Conservation (phyloP, 2,329 filamentous ascomycete genomes). For the Colletotrichum graminicola region DNA sequence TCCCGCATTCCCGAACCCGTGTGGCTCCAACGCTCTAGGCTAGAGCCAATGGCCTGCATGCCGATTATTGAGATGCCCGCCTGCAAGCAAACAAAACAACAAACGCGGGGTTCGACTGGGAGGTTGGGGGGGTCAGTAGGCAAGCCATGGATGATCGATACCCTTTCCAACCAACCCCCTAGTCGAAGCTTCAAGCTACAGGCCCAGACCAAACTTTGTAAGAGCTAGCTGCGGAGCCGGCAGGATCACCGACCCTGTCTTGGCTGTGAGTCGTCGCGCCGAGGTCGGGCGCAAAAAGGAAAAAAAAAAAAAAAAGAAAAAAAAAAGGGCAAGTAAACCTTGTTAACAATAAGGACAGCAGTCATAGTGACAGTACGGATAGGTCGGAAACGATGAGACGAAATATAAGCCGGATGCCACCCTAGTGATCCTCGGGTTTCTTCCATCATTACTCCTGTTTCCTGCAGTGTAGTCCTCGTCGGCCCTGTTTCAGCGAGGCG, state of each 20-base stretch:
- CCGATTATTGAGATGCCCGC: conserved; percentile 14
- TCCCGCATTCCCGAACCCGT: neutral
- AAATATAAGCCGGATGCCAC: conserved; percentile 37
- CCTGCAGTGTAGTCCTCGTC: neutral
- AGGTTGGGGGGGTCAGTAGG: neutral
- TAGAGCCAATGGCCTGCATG: conserved; percentile 7
- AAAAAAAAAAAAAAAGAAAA: too few species aligned
- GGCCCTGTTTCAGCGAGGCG: conserved; percentile 9
- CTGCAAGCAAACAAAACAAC: conserved; percentile 6
- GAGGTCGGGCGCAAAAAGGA: conserved; percentile 12
- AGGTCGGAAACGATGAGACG: neutral
- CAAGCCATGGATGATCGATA: conserved; percentile 17
- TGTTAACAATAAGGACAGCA: neutral
- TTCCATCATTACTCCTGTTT: neutral
- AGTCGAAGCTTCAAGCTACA: conserved; percentile 9
- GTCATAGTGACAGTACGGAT: neutral
- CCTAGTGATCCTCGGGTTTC: conserved; percentile 9
- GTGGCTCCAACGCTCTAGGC: conserved; percentile 1
- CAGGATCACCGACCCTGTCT: conserved; percentile 34
- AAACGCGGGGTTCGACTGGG: conserved; percentile 35
- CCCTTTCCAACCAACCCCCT: conserved; percentile 17
- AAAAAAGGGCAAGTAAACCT: neutral
- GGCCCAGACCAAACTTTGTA: conserved; percentile 5
- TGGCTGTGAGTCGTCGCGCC: conserved; percentile 15
- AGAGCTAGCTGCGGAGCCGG: conserved; percentile 24